phyloP scores from a whole-genome alignment of 805 yeast genomes.

The Ogataea chonburiensis region DNA sequence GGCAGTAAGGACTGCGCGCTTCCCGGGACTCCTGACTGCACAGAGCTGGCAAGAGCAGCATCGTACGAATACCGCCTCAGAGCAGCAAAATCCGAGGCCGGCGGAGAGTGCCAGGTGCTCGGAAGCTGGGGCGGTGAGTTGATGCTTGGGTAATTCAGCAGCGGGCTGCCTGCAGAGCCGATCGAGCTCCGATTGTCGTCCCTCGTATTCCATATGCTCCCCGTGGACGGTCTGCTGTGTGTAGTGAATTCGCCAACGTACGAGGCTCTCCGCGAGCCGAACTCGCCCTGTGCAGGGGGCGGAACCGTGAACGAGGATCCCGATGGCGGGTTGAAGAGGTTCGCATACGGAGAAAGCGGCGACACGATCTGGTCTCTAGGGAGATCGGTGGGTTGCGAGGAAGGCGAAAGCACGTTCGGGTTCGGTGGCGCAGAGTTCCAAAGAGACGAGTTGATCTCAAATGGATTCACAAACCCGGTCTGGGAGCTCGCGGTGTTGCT shows the following conservation, averaged over 20 bases:
- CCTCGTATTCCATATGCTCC: constrained; percentile 19
- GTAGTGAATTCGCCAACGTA: constrained; percentile 23
- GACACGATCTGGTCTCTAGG: constrained; percentile 18
- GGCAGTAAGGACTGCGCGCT: constrained; percentile 11
- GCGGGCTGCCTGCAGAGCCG: constrained; percentile 29
- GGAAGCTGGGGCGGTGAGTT: constrained; percentile 20
- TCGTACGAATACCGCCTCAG: constrained; percentile 29
- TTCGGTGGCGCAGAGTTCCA: constrained; percentile 20
- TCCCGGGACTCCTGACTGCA: constrained; percentile 10
- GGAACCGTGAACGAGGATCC: constrained; percentile 5
- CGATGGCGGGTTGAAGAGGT: constrained; percentile 16
- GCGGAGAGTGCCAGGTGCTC: constrained; percentile 26
- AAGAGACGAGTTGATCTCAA: constrained; percentile 26
- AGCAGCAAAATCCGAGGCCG: constrained; percentile 25
- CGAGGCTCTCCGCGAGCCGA: constrained; percentile 23
- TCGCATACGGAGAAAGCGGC: constrained; percentile 22
- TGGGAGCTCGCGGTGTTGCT: constrained; percentile 2
- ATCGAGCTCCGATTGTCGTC: constrained; percentile 24
- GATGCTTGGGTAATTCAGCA: constrained; percentile 16
- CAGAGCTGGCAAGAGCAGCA: constrained; percentile 17
- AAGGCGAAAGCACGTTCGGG: constrained; percentile 8
- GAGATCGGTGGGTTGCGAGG: constrained; percentile 10
- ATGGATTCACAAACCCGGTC: constrained; percentile 23
- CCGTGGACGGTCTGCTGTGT: constrained; percentile 20
- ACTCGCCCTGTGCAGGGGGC: constrained; percentile 9